Evolutionary conservation across 768 basidiomycete species (phyloP).

Genomic region (Leucosporidium creatinivorum): DNA sequence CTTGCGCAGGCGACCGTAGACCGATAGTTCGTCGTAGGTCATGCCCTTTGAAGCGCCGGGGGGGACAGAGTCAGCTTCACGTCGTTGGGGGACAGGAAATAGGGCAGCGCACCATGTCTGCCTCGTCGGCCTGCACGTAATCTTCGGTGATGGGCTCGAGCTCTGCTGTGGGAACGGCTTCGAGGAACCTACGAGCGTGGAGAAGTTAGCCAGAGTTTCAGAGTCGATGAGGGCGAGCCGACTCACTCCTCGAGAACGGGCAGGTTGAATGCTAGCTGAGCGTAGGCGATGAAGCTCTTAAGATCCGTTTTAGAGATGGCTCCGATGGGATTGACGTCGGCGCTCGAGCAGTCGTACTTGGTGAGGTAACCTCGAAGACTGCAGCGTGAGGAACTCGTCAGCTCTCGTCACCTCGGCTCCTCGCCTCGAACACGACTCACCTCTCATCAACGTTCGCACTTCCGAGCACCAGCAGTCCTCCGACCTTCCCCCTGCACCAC

Average conservation of each 20-base stretch:
- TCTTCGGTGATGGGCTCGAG: constrained; percentile 89
- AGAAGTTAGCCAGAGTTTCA: not conserved
- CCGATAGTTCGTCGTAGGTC: constrained; percentile 83
- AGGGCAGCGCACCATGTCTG: constrained; percentile 37
- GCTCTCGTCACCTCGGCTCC: not conserved
- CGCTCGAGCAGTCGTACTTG: constrained; percentile 92
- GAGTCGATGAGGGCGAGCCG: not conserved
- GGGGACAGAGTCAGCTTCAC: not conserved
- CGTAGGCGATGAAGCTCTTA: constrained; percentile 89
- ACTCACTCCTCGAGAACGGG: constrained; percentile 70
- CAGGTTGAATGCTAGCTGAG: constrained; percentile 66
- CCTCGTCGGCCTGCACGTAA: constrained; percentile 95
- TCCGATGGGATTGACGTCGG: constrained; percentile 97
- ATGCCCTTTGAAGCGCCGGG: constrained; percentile 73
- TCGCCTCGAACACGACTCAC: constrained; percentile 43
- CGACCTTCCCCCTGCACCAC: constrained; percentile 73
- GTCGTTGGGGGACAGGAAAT: not conserved
- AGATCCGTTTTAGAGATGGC: constrained; percentile 96
- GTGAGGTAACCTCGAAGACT: constrained; percentile 94
- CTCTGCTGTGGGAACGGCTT: constrained; percentile 89
- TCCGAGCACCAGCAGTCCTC: constrained; percentile 88
- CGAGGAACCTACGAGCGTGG: constrained; percentile 60
- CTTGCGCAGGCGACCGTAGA: constrained; percentile 87
- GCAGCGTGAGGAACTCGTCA: not conserved
- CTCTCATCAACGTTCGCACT: constrained; percentile 98